Percentiles rank a stretch among this genome's conserved stretches.
These are phyloP conservation scores for Neurospora discreta DNA, from an alignment of 495 filamentous ascomycete species.

Conservation along the genomic window DNA sequence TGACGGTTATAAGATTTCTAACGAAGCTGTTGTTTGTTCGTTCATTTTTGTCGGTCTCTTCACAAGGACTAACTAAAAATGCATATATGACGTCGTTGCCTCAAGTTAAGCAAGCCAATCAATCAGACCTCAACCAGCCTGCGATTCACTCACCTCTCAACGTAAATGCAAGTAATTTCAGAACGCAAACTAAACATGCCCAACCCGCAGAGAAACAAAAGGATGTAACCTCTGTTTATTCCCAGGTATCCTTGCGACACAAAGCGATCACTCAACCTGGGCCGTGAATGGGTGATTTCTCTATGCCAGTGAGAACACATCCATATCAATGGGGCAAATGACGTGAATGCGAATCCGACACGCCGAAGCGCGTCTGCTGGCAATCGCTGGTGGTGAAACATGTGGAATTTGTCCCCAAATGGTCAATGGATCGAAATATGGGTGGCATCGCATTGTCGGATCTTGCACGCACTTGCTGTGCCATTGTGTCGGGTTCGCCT, in stretches of 20 bases:
- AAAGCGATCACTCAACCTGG: conserved; percentile 24
- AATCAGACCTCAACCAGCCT: background rate
- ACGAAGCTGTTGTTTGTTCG: background rate
- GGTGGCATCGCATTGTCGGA: background rate
- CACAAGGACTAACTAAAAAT: no score
- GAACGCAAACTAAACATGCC: background rate
- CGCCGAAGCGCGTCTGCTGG: conserved; percentile 19
- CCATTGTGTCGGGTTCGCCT: background rate
- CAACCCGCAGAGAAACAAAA: background rate
- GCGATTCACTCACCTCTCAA: background rate
- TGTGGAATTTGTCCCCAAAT: background rate
- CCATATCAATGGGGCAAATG: conserved; percentile 19
- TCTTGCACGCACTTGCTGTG: background rate
- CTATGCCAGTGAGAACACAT: conserved; percentile 29
- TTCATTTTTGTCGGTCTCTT: background rate
- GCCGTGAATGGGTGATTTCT: conserved; percentile 26
- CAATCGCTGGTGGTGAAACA: conserved; percentile 3
- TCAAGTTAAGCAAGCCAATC: background rate
- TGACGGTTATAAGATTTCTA: background rate
- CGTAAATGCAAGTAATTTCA: background rate
- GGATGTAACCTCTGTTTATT: conserved; percentile 30
- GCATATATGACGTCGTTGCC: background rate
- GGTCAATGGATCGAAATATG: background rate
- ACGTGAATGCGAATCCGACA: conserved; percentile 23
- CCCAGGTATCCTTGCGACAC: conserved; percentile 20